Evolutionary conservation across 768 basidiomycete genomes (phyloP).

Genomic region (Termitomyces sp.): DNA sequence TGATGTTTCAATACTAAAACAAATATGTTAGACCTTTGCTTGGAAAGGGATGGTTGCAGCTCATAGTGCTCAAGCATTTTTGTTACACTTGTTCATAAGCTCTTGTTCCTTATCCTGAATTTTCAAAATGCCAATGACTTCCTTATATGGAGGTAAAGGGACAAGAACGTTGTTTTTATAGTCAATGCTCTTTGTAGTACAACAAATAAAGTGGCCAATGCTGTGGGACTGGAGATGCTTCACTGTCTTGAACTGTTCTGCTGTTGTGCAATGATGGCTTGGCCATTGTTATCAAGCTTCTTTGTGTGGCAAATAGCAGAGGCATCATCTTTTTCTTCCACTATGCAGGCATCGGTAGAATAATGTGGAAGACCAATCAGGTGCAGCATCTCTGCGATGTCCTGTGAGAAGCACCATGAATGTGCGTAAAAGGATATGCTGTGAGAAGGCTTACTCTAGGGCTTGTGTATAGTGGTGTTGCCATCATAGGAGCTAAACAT

Average conservation of each 20-base stretch:
- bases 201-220: slow-evolving; percentile 5
- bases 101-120: background rate
- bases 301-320: slow-evolving; percentile 3
- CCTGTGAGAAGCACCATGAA: slow-evolving; percentile 10
- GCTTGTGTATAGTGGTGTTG: slow-evolving; percentile 21
- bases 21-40: background rate
- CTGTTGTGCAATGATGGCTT: background rate
- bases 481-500: slow-evolving; percentile 14
- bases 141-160: background rate
- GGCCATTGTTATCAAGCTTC: slow-evolving; percentile 13
- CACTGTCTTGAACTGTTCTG: background rate
- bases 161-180: background rate
- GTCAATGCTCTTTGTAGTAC: slow-evolving; percentile 2
- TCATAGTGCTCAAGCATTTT: background rate
- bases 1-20: background rate
- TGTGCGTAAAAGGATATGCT: background rate
- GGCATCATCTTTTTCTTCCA: slow-evolving; percentile 19
- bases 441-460: slow-evolving; percentile 14
- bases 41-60: no score
- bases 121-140: slow-evolving; percentile 1
- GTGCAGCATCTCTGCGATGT: slow-evolving; percentile 22
- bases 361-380: slow-evolving; percentile 22
- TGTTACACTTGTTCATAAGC: slow-evolving; percentile 1
- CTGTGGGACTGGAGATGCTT: slow-evolving; percentile 7
- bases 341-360: slow-evolving; percentile 10